Evolutionary conservation across 1,139 yeast species (phyloP).

Genomic region (Candida tropicalis): DNA sequence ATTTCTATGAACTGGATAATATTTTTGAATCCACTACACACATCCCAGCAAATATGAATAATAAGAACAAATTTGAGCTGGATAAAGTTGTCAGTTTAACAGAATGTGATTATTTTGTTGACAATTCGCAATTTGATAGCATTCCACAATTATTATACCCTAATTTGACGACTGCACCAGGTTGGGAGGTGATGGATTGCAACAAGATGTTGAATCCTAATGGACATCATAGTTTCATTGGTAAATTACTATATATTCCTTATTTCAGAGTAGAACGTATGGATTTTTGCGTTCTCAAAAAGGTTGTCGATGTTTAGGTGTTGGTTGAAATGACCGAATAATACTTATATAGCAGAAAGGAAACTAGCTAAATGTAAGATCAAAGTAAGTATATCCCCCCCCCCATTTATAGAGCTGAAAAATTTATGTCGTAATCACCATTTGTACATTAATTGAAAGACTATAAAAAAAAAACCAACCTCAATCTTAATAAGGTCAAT

Average conservation of each 20-base stretch:
- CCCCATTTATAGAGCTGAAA: no score
- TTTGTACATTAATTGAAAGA: background rate
- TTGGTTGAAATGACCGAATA: no score
- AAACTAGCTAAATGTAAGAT: no score
- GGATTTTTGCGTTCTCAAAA: constrained; percentile 45
- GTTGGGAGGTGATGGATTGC: constrained; percentile 50
- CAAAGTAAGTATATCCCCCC: no score
- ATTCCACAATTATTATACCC: constrained; percentile 16
- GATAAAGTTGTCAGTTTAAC: constrained; percentile 49
- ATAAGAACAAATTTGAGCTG: constrained; percentile 60
- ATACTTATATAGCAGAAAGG: no score
- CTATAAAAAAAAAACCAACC: no score
- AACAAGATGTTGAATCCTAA: constrained; percentile 51
- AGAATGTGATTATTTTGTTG: constrained; percentile 62
- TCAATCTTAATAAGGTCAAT: no score
- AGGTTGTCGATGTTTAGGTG: background rate
- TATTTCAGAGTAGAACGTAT: constrained; percentile 41
- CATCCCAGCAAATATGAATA: constrained; percentile 71
- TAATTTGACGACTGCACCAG: constrained; percentile 16
- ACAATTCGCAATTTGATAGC: constrained; percentile 38
- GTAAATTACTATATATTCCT: constrained; percentile 52
- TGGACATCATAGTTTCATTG: constrained; percentile 43
- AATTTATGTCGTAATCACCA: background rate
- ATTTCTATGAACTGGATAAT: constrained; percentile 54
- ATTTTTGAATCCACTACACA: constrained; percentile 33